These are phyloP conservation scores for Pichia sp. DNA, from an alignment of 1,139 yeast genomes.

Conservation along the genomic window DNA sequence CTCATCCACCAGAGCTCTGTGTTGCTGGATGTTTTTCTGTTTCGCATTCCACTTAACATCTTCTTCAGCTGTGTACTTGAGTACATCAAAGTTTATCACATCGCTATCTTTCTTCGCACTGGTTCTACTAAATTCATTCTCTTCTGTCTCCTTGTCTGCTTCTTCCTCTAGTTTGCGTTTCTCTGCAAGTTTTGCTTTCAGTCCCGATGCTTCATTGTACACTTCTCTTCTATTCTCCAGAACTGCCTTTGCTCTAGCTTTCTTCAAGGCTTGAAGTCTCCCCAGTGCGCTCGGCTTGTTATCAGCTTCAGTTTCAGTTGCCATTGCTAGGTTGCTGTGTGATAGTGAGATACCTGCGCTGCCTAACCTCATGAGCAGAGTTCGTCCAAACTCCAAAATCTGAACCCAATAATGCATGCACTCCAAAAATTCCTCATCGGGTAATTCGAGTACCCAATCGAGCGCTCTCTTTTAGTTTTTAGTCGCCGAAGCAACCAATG, in stretches of 20 bases:
- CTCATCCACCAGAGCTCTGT: slow-evolving; percentile 15
- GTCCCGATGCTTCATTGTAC: slow-evolving; percentile 11
- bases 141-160: slow-evolving; percentile 27
- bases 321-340: too few species aligned
- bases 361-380: too few species aligned
- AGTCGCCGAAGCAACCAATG: too few species aligned
- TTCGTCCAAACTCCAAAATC: too few species aligned
- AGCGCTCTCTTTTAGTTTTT: too few species aligned
- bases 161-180: slow-evolving; percentile 1
- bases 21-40: slow-evolving; percentile 25
- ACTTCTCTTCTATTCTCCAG: slow-evolving; percentile 12
- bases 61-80: slow-evolving; percentile 64
- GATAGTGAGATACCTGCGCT: too few species aligned
- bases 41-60: slow-evolving; percentile 58
- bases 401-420: too few species aligned
- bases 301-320: too few species aligned
- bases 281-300: too few species aligned
- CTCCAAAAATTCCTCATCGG: too few species aligned
- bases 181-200: background rate
- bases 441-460: too few species aligned
- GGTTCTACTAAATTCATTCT: slow-evolving; percentile 35
- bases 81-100: slow-evolving; percentile 32
- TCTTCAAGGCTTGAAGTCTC: slow-evolving; percentile 6
- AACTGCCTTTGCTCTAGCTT: slow-evolving; percentile 4
- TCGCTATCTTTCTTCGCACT: slow-evolving; percentile 33